Evolutionary conservation across 192 early-diverging fungal genomes (phyloP), one percentile per base, ranked within the genome.

Genomic region (Spinellus fusiger): DNA sequence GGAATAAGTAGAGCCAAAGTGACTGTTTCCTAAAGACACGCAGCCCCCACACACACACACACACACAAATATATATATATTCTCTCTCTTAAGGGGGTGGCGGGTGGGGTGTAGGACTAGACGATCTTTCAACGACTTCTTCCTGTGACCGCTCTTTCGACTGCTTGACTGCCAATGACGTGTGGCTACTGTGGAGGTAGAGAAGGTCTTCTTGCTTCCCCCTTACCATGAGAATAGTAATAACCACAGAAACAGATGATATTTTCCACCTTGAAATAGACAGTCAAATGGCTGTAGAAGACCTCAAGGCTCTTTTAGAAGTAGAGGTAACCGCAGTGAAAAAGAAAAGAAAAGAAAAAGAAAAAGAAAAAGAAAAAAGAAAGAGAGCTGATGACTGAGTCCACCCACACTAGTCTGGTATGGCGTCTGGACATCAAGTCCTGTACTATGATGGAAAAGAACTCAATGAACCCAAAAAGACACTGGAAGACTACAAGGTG

Each of bases 271-370:
- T 90, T 18, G 89, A 89, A 56, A 79, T 89, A 40, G 85, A 88
- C 68, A 77, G 80, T 7, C 82, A 86, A 66, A 89, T 91, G 81
- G 82, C 82, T 46, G 71, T 91, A 28, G 85, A 86, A 64, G 85
- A 89, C 72, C 75, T 95, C 29, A 79, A 82, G 59, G 93, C 90
- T 23, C 77, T 97, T 23, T 77, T 93, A n/a, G 93, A 95, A 72
- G 83, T 77, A n/a, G 90, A 94, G 73, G 83, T 85, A 78, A 64
- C 8, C n/a, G 9, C 5, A 56, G 20, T 25, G 8, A 35, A 38
- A 56, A 6, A 56, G 7, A 29, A 37, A 8, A 20, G 18, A 23
- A 56, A 26, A 37, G 37, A 20, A 5, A 49, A 16, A 49, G 7
- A 20, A 4, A 18, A 18, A 49, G 7, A 20, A 4, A 20, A 16